Percentiles rank a stretch among this genome's conserved stretches.
Conservation (phyloP, 306 rosid species). For the Cajanus cajan region DNA sequence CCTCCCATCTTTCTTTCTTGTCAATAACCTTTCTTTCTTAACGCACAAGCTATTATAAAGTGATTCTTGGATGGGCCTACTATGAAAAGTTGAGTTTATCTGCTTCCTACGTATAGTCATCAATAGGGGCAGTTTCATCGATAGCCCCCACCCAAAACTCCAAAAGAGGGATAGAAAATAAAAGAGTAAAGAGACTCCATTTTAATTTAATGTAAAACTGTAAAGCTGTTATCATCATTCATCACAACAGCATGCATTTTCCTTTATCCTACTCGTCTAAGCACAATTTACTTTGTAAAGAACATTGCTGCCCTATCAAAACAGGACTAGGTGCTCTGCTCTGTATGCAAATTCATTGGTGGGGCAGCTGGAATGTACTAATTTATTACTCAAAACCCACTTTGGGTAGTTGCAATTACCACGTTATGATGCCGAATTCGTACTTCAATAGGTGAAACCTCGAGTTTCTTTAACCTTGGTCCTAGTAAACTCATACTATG, state of each 20-base stretch:
- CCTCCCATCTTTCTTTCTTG: background rate
- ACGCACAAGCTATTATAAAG: background rate
- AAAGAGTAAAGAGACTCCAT: slow-evolving; percentile 18
- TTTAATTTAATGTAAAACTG: background rate
- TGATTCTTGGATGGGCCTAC: background rate
- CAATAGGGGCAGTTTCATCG: background rate
- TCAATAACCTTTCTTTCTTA: background rate
- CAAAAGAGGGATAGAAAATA: background rate
- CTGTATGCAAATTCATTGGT: background rate
- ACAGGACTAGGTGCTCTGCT: slow-evolving; percentile 17
- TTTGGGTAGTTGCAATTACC: background rate
- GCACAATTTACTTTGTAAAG: slow-evolving; percentile 19
- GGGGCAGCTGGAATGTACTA: slow-evolving; percentile 3
- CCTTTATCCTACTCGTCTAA: slow-evolving; percentile 11
- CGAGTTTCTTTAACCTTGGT: slow-evolving; percentile 11
- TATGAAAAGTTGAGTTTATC: background rate
- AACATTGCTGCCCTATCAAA: background rate
- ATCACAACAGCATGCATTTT: background rate
- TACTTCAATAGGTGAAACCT: background rate
- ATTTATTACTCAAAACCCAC: slow-evolving; percentile 5
- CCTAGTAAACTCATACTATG: background rate
- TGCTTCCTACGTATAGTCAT: background rate
- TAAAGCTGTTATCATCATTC: background rate
- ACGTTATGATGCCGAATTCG: background rate
- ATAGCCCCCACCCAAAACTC: background rate